Conservation (phyloP, 805 yeast genomes). For the Metschnikowia cubensis region DNA sequence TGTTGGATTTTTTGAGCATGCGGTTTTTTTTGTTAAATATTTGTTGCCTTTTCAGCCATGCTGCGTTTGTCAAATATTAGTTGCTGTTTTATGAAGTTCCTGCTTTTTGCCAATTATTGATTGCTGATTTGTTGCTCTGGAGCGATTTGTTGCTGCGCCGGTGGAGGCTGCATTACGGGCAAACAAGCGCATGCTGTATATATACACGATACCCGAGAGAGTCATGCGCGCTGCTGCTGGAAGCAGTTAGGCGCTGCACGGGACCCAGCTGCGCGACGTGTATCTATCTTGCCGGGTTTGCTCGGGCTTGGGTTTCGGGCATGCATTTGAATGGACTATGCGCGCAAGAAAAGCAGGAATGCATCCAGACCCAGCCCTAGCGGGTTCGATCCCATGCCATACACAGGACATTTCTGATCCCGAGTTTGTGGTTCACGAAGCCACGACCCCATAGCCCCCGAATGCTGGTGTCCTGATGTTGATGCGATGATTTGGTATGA, state of each 20-base stretch:
- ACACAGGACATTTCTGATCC: too few species aligned
- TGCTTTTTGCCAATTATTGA: too few species aligned
- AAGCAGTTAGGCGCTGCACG: not conserved
- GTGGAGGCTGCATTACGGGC: not conserved
- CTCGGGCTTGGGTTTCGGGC: not conserved
- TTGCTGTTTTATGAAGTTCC: too few species aligned
- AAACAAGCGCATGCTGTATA: not conserved
- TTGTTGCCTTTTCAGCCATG: too few species aligned
- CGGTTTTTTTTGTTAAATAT: too few species aligned
- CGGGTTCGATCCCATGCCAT: not conserved
- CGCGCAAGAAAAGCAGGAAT: not conserved
- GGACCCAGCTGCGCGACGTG: not conserved
- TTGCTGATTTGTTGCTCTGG: too few species aligned
- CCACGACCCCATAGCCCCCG: too few species aligned
- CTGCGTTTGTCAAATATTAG: too few species aligned
- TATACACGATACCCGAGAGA: not conserved
- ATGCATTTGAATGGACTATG: not conserved
- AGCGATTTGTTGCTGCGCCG: not conserved
- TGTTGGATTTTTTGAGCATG: too few species aligned
- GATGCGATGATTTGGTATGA: too few species aligned
- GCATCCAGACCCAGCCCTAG: not conserved
- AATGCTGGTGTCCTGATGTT: too few species aligned
- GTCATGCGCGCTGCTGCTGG: not conserved
- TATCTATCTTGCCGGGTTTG: not conserved
- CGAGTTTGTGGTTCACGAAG: too few species aligned